phyloP scores from a whole-genome alignment of 805 yeast species.

The Zygotorulaspora sp. region DNA sequence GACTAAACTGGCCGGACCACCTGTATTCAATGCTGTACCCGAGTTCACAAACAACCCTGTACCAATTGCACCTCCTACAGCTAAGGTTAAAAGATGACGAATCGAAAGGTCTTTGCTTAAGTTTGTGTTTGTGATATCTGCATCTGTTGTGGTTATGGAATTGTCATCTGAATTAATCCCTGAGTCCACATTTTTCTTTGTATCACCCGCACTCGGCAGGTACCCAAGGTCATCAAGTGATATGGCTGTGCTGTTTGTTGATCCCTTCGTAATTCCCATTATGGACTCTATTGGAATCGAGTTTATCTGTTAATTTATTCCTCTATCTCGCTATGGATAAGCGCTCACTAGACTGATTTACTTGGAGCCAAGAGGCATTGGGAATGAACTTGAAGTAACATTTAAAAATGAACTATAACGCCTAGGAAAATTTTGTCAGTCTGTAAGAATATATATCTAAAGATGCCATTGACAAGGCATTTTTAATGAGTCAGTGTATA shows the following conservation, averaged over 20 bases:
- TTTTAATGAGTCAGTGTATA: too few species aligned
- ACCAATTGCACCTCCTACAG: constrained; percentile 66
- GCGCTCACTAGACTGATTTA: not conserved
- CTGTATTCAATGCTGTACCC: constrained; percentile 52
- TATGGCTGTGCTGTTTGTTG: not conserved
- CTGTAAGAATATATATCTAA: not conserved
- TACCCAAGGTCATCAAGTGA: not conserved
- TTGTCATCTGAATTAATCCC: not conserved
- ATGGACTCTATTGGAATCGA: too few species aligned
- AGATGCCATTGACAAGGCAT: not conserved
- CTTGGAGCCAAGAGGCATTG: not conserved
- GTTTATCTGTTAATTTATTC: too few species aligned
- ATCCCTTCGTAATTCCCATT: not conserved
- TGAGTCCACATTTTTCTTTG: not conserved
- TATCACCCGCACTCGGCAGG: not conserved
- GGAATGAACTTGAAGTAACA: too few species aligned
- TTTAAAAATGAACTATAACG: too few species aligned
- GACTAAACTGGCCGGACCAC: constrained; percentile 63
- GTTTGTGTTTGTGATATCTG: not conserved
- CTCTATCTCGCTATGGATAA: not conserved
- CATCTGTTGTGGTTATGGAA: not conserved
- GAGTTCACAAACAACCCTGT: constrained; percentile 67
- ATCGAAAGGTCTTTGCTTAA: not conserved
- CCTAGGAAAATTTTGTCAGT: too few species aligned
- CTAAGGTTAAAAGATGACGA: constrained; percentile 56